Evolutionary conservation across 2,329 filamentous ascomycete genomes (phyloP), one percentile per base, ranked within the genome.

Genomic region (Xylariaceae sp.): DNA sequence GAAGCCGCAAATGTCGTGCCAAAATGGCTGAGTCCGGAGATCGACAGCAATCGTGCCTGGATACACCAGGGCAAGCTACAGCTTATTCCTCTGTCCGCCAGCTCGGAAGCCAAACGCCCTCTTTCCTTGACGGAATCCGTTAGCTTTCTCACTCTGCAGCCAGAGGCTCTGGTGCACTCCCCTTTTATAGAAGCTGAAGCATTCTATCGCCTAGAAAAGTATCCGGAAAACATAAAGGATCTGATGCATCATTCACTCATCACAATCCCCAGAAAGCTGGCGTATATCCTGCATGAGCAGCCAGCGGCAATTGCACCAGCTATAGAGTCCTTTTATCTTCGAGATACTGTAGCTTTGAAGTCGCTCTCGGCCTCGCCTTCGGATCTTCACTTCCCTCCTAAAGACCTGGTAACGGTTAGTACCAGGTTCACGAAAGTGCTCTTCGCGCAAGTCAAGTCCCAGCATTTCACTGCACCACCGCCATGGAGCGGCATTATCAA

Each of bases 1-100:
- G 94, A 99, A 74, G 94, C 92, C 32, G 92, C 95, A 31, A 91
- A 89, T 62, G 85, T 86, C 11, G 75, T 96, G 2, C 94, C 94
- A 2, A 84, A 81, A 58, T 99, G 94, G 95, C 74, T 99, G 30
- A 96, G 86, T 62, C 94, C 94, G 0, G 91, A 96, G 60, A 86
- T 92, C 40, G 91, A 95, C 60, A 82, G 86, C 60, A 88, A 96
- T 68, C 81, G 94, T 54, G 85, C 95, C 35, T 99, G 94, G 94
- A 85, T 99, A 53, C 83, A 95, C 64, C 74, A 84, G 34, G 89
- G 88, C 53, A 81, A 85, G 53, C 77, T 97, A 19, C 76, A 83
- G 46, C 82, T 97, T 55, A 87, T 97, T 53, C 82, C 88, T 26
- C 62, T 81, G 2, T 66, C 71, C 58, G 64, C 72, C 52, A 67